Base-by-base conservation (phyloP, 169 alveolate species). In the Babesia gibsoni region DNA sequence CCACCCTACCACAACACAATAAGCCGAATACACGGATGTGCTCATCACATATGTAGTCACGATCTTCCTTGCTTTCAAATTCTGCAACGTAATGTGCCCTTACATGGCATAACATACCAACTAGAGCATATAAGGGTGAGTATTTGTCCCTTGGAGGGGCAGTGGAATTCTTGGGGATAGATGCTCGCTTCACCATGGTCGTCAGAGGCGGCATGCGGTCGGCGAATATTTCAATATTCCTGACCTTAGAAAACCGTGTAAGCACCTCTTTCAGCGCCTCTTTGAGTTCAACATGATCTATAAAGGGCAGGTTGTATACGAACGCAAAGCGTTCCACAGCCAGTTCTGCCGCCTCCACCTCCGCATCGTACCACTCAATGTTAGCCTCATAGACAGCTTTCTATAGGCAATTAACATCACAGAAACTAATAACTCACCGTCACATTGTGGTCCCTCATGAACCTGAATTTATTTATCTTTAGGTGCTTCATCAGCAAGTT, bases 381-480 rank as follows among this genome's bases (percentile, higher is more conserved):
- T 52, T 67, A 14, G 82, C 81, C 45, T 77, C 86, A 41, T 68
- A 77, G 12, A 77, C 84, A 0, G 79, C 84, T 65, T 74, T 77
- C 86, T 77, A 45, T 1, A 8, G 0, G 23, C 3, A 23, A 6
- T 4, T 0, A 39, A 16, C n/a, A 14, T 20, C 7, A 1, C 8
- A 12, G 18, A 48, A 0, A 2, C 43, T 8, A 10, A 39, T 1
- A 20, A 67, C 81, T 5, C 42, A 77, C 86, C 73, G 73, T 67
- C 4, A 67, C 73, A 36, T 77, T 67, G n/a, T 77, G 81, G 33
- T 77, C 82, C 46, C 53, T 74, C 32, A 74, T 30, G 64, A 74
- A 74, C 33, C 68, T 69, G 37, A 74, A 39, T 41, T 56, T 74
- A 36, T 74, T 74, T 32, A 74, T 74, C 50, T 64, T 74, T 36